Base-by-base conservation (phyloP, 805 yeast genomes). In the Barnettozyma wickerhamii region DNA sequence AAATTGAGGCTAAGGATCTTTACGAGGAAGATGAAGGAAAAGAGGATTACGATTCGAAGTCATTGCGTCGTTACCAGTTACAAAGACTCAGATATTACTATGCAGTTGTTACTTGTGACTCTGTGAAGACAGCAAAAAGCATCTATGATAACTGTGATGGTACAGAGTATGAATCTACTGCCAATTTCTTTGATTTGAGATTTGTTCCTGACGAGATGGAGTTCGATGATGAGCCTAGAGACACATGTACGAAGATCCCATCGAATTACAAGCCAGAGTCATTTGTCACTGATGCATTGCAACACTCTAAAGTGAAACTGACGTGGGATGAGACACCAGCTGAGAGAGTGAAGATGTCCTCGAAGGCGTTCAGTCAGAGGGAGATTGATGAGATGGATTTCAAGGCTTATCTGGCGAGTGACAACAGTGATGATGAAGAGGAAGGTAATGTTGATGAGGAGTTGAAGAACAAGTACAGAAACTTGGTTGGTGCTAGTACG, bases 241-340 rank as follows among this genome's bases (percentile, higher is more conserved):
- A 93, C 53, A 58, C 60, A 24, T 87, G 97, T 64, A 64, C 67
- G 18, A 75, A 76, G 47, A 66, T 89, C 7, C 96, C 98, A 6
- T 64, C 79, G 3, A 76, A 75, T 36, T 93, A 93, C 63, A 81
- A 78, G 50, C 99, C 99, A 15, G 60, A 65, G 18, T 69, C 73
- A 9, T 93, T 93, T 62, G 85, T 86, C 23, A 93, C 99, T 4
- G 97, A 87, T 64, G 99, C 99, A 0, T 71, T 93, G 45, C 96
- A 93, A 60, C 96, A 89, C 58, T 90, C 98, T 13, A 93, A 90
- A 56, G 99, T 93, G 37, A 90, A 87, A 61, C 71, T 93, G 50
- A 90, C 98, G 0, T 93, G 99, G 99, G 99, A 93, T 63, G 98
- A 91, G 65, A 95, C 98, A 0, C 98, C 99, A 6, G 82, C 80